Evolutionary conservation across 441 rosid species (phyloP), one percentile per base, ranked within the genome.

Genomic region (Biscutella auriculata): DNA sequence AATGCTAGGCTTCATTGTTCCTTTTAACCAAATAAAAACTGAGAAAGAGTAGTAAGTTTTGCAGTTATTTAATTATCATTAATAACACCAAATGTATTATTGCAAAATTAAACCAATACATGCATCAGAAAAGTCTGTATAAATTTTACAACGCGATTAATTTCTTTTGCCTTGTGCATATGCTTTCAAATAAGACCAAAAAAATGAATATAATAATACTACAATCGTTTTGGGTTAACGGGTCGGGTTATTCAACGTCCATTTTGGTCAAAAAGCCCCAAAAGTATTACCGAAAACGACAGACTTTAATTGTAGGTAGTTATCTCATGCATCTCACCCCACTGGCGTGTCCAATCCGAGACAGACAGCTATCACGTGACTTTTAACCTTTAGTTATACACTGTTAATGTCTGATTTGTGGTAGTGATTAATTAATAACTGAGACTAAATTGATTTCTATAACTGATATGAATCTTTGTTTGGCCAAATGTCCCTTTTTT

Each of bases 181-280:
- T 11, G 11, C 15, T 34, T 3, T 60, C 27, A 30, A 41, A 34
- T 27, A 10, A 29, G 11, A 15, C 19, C 3, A 54, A 9, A 29
- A 28, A 3, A 47, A 48, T 35, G 7, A 48, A 16, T 12, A 4
- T 8, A 2, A 47, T 28, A 33, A 21, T 40, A 53, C 27, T 7
- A 15, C 26, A 23, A 58, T 50, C 27, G 10, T 4, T 1, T 12
- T 11, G 65, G 69, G 73, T 63, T 8, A 51, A 37, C 69, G 69
- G 69, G 69, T 63, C 73, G 73, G 69, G 52, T 63, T 52, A 63
- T 69, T 69, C 73, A 69, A 69, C 73, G 73, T 69, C 69, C 73
- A 58, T 9, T 57, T 10, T 63, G 69, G 73, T 69, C 69, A 69
- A 69, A 69, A 26, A 63, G 66, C 35, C 40, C 32, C 25, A 17